phyloP scores from a whole-genome alignment of 805 yeast species.

The Teunomyces stri region DNA sequence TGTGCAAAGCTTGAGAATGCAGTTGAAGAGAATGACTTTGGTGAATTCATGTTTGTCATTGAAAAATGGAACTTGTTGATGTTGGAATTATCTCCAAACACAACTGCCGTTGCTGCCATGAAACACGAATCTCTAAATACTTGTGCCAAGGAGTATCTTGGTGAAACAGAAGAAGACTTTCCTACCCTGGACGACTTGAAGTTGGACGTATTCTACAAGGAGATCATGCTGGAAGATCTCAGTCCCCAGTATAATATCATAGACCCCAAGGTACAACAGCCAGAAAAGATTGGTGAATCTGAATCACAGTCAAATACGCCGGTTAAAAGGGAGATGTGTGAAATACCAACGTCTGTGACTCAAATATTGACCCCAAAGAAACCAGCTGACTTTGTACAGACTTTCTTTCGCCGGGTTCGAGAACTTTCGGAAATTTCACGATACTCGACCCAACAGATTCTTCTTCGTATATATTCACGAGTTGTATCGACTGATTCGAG shows the following conservation, averaged over 20 bases:
- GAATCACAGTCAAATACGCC: neutral
- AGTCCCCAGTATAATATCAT: constrained; percentile 11
- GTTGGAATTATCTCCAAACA: constrained; percentile 36
- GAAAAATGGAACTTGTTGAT: constrained; percentile 43
- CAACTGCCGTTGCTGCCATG: neutral
- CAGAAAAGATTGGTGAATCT: neutral
- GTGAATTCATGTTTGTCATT: constrained; percentile 32
- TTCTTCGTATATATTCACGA: constrained; percentile 72
- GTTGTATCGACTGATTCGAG: constrained; percentile 72
- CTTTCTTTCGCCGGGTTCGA: constrained; percentile 21
- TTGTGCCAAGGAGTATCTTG: constrained; percentile 18
- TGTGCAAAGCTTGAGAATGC: constrained; percentile 30
- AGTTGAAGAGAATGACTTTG: constrained; percentile 32
- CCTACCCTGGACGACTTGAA: constrained; percentile 19
- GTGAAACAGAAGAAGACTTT: constrained; percentile 9
- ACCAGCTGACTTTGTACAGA: constrained; percentile 20
- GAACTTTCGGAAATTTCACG: constrained; percentile 25
- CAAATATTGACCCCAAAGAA: constrained; percentile 5
- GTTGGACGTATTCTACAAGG: constrained; percentile 18
- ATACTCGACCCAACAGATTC: constrained; percentile 56
- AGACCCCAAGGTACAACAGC: neutral
- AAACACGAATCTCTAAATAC: constrained; percentile 22
- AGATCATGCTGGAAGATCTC: constrained; percentile 9
- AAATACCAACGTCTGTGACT: constrained; percentile 2
- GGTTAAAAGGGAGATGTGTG: neutral